A percentile compares a stretch with the other conserved stretches of the same genome.
phyloP scores from a whole-genome alignment of 1,284 basidiomycete species.

The Melampsora abietis-canadensis region DNA sequence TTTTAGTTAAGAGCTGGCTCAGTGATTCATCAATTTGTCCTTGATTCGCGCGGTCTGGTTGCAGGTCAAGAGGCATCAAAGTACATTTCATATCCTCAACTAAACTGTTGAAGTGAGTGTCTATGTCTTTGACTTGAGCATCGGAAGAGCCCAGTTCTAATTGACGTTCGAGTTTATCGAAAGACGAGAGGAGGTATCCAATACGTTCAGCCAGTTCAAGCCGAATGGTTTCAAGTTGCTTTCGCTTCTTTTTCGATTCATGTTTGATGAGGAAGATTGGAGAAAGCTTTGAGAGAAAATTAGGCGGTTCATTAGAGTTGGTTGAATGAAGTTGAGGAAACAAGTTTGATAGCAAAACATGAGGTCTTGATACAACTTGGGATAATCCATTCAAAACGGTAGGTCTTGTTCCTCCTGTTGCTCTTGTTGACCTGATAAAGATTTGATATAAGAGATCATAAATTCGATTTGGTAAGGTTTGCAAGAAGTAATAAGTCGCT shows the following conservation, averaged over 20 bases:
- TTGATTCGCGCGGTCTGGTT: neutral
- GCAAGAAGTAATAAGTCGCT: slow-evolving; percentile 16
- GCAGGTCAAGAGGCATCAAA: neutral
- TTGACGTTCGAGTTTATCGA: slow-evolving; percentile 13
- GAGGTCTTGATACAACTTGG: neutral
- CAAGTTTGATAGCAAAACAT: slow-evolving; percentile 5
- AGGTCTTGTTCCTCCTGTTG: neutral
- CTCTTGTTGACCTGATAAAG: neutral
- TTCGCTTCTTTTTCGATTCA: slow-evolving; percentile 20
- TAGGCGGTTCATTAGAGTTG: neutral
- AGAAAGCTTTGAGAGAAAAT: slow-evolving; percentile 21
- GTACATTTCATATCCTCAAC: slow-evolving; percentile 11
- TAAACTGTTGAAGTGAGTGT: slow-evolving; percentile 5
- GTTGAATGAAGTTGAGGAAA: neutral
- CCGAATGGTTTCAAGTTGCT: slow-evolving; percentile 13
- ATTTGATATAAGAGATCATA: neutral
- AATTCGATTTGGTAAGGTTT: slow-evolving; percentile 14
- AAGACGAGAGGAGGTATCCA: slow-evolving; percentile 10
- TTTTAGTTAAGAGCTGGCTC: slow-evolving; percentile 12
- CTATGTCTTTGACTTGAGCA: neutral
- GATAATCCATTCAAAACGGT: neutral
- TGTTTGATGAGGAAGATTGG: slow-evolving; percentile 24
- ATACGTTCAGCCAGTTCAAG: slow-evolving; percentile 22
- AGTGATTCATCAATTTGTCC: slow-evolving; percentile 10
- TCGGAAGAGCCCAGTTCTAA: neutral